phyloP scores from a whole-genome alignment of 148 eudicot species.

The Cornus kousa region DNA sequence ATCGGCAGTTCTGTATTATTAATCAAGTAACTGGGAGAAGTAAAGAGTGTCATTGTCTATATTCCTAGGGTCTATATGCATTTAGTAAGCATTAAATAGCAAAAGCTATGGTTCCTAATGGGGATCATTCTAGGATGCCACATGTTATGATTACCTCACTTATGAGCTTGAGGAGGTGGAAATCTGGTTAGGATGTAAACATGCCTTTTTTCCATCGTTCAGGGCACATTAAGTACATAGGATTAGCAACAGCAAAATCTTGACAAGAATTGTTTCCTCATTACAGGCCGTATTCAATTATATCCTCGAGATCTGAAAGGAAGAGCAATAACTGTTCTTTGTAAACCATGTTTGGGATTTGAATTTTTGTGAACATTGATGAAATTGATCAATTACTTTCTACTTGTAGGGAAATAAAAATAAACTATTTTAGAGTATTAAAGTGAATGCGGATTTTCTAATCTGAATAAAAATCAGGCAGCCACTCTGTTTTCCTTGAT shows the following conservation, averaged over 20 bases:
- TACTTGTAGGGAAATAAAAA: background rate
- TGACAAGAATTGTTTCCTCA: background rate
- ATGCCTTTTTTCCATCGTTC: background rate
- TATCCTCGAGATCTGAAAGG: background rate
- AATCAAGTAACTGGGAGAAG: background rate
- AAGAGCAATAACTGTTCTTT: background rate
- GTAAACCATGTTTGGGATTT: background rate
- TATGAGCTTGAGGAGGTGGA: background rate
- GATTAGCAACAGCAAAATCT: background rate
- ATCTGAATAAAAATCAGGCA: too few species aligned
- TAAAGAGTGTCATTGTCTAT: background rate
- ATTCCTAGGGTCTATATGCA: background rate
- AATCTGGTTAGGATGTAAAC: background rate
- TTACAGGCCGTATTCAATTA: background rate
- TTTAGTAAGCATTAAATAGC: background rate
- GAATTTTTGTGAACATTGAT: background rate
- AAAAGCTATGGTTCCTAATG: background rate
- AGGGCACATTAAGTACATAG: background rate
- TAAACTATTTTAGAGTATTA: background rate
- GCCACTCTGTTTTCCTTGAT: too few species aligned
- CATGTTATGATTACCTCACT: too few species aligned
- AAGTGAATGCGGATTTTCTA: too few species aligned
- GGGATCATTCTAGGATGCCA: too few species aligned
- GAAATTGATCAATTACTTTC: background rate
- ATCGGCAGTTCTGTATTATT: background rate